Evolutionary conservation across 805 yeast genomes (phyloP).

Genomic region (Candida chilensis): DNA sequence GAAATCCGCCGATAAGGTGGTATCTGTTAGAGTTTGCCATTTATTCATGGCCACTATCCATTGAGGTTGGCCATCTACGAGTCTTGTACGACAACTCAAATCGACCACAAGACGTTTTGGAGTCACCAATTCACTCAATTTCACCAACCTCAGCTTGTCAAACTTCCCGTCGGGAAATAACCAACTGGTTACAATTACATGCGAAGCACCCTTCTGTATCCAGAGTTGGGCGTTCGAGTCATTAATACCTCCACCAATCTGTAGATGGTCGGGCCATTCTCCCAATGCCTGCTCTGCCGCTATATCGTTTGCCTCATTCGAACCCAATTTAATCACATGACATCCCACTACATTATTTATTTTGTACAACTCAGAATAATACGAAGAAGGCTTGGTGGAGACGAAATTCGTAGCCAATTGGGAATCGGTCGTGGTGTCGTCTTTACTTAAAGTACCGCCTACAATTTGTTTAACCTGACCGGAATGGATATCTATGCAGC

Average conservation of each 20-base stretch:
- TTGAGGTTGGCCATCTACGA: conserved; percentile 13
- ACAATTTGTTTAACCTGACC: conserved; percentile 97
- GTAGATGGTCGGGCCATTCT: conserved; percentile 68
- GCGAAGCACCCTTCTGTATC: conserved; percentile 73
- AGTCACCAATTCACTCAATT: conserved; percentile 50
- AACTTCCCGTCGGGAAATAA: conserved; percentile 62
- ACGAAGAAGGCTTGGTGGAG: conserved; percentile 62
- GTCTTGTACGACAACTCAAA: conserved; percentile 63
- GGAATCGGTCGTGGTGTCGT: conserved; percentile 30
- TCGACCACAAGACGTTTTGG: conserved; percentile 70
- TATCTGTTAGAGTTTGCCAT: conserved; percentile 86
- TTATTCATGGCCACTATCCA: conserved; percentile 98
- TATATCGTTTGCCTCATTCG: conserved; percentile 61
- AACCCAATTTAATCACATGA: conserved; percentile 89
- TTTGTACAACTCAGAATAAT: conserved; percentile 65
- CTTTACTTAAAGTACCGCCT: conserved; percentile 73
- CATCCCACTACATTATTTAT: conserved; percentile 58
- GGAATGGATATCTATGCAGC: conserved; percentile 91
- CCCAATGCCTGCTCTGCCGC: conserved; percentile 74
- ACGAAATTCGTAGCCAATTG: conserved; percentile 66
- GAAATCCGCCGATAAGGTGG: conserved; percentile 43
- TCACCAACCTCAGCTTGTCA: conserved; percentile 38
- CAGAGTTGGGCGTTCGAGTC: conserved; percentile 65
- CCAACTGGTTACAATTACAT: conserved; percentile 90
- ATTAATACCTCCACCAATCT: conserved; percentile 91